These are phyloP conservation scores for Phytophthora lateralis DNA, from an alignment of 352 stramenopile species.

Conservation along the genomic window DNA sequence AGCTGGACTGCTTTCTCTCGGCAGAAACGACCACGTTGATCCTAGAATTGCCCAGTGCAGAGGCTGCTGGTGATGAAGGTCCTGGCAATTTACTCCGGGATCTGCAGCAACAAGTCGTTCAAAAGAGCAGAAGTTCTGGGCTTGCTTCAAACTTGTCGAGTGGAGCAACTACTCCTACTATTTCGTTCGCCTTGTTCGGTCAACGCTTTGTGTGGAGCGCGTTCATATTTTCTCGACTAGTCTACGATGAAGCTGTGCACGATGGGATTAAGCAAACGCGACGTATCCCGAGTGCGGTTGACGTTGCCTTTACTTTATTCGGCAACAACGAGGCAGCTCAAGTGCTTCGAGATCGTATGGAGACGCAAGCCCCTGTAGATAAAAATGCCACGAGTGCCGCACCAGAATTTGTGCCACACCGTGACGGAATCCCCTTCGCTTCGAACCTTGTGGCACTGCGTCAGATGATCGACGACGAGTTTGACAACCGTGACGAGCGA, in stretches of 20 bases:
- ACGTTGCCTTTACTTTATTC: conserved; percentile 29
- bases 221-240: conserved; percentile 29
- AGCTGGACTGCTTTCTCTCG: conserved; percentile 2
- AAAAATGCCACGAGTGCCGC: neutral
- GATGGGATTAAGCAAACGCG: conserved; percentile 11
- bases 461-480: conserved; percentile 23
- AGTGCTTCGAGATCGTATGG: conserved; percentile 22
- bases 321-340: conserved; percentile 25
- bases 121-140: neutral
- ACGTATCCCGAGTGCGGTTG: conserved; percentile 30
- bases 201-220: conserved; percentile 33
- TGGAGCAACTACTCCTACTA: neutral
- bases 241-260: conserved; percentile 16
- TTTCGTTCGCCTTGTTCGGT: conserved; percentile 22
- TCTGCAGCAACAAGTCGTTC: conserved; percentile 12
- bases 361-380: neutral
- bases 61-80: neutral
- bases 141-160: neutral
- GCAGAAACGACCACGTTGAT: neutral
- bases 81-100: neutral
- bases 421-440: conserved; percentile 21
- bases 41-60: neutral
- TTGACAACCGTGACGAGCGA: conserved; percentile 1
- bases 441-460: conserved; percentile 33
- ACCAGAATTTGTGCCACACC: conserved; percentile 7